These are phyloP conservation scores for Teunomyces kruisii DNA, from an alignment of 805 yeast species.

Conservation along the genomic window DNA sequence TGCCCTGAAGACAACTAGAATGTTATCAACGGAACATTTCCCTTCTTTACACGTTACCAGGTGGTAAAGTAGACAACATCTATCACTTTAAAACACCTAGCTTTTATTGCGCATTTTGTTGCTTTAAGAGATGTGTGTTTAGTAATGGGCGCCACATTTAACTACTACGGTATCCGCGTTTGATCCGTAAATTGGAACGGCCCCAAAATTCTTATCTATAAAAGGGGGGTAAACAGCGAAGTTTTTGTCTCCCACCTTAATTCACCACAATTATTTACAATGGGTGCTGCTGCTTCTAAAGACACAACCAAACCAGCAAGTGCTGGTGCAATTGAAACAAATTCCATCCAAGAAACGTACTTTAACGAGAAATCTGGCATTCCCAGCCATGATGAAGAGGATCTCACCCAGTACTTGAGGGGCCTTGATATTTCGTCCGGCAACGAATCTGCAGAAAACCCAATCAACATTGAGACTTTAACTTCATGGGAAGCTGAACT, in stretches of 20 bases:
- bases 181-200: not conserved
- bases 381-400: not conserved
- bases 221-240: not conserved
- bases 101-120: no score
- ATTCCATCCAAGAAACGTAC: not conserved
- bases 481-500: slow-evolving; percentile 47
- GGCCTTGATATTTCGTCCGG: slow-evolving; percentile 10
- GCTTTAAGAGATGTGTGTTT: no score
- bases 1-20: no score
- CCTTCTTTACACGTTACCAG: no score
- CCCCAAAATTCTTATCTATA: not conserved
- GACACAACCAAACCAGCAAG: not conserved
- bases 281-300: not conserved
- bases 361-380: slow-evolving; percentile 11
- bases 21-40: no score
- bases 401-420: slow-evolving; percentile 10
- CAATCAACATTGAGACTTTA: slow-evolving; percentile 16
- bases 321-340: not conserved
- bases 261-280: not conserved
- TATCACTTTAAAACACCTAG: no score
- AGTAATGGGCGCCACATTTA: not conserved
- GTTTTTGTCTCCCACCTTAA: not conserved
- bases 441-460: slow-evolving; percentile 9
- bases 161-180: slow-evolving; percentile 6
- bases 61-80: no score